These are phyloP conservation scores for Chlamydomonas sp. DNA, from an alignment of 139 green algal genomes.

Conservation along the genomic window DNA sequence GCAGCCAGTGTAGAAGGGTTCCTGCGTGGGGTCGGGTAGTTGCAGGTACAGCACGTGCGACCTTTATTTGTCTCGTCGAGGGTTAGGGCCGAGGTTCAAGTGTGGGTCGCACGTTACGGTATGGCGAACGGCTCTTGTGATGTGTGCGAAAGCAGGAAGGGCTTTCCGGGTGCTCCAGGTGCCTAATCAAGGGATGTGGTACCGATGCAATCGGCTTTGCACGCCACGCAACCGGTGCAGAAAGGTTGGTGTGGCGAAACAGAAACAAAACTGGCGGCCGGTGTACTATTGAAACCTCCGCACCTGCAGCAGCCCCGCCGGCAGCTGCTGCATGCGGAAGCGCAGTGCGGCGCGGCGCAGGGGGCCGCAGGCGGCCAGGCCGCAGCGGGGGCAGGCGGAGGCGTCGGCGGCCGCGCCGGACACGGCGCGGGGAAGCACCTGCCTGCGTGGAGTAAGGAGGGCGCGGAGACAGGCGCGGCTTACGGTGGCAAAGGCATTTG, in stretches of 20 bases:
- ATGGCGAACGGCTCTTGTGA: not conserved
- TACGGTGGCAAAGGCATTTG: too few species aligned
- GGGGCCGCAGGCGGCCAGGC: not conserved
- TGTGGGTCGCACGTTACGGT: not conserved
- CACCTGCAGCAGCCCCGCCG: slow-evolving; percentile 27
- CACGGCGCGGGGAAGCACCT: slow-evolving; percentile 45
- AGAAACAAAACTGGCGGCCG: not conserved
- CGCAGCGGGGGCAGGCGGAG: slow-evolving; percentile 4
- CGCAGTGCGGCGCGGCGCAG: not conserved
- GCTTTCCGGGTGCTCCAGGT: not conserved
- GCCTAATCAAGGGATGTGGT: not conserved
- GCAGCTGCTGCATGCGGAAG: slow-evolving; percentile 24
- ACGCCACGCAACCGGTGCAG: not conserved
- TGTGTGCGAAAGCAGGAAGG: not conserved
- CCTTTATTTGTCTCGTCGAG: not conserved
- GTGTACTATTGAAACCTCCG: not conserved
- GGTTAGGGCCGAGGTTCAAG: not conserved
- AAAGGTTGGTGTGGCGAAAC: not conserved
- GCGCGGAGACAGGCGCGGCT: not conserved
- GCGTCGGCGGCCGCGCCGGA: not conserved
- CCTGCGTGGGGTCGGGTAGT: slow-evolving; percentile 11
- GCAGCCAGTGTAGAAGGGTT: slow-evolving; percentile 50
- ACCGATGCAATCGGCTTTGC: not conserved
- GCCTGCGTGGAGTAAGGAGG: not conserved
- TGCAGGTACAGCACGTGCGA: not conserved